Base-by-base conservation (phyloP, 805 yeast genomes). In the Crinitomyces ghanaensis region DNA sequence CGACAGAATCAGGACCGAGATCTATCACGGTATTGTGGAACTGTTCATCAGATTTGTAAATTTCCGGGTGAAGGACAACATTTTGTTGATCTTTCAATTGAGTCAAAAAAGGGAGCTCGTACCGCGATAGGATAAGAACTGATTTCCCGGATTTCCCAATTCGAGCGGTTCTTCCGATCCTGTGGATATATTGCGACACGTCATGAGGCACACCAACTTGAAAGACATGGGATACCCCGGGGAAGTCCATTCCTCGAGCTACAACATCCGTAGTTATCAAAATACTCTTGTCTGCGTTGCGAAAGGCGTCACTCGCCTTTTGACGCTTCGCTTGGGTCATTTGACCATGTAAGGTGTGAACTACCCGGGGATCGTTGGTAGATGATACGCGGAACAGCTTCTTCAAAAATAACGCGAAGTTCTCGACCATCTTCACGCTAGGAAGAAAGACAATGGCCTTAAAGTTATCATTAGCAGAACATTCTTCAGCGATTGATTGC, bases 171-270 rank as follows among this genome's bases (percentile, higher is more conserved):
- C 97, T 77, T 39, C 97, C 97, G 50, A 88, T 77, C 57, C 94
- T 77, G 60, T 88, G 97, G 38, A 85, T 74, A 53, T 86, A 85
- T 42, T 79, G 77, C n/a, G 86, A 72, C 16, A 74, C 58, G 37
- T 77, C 82, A 30, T 66, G 59, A 40, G 91, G 82, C n/a, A 76
- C 67, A 44, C 88, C 81, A 35, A 83, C 56, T 62, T 88, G 96
- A 46, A 80, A 62, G 33, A 88, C 96, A 51, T 83, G 82, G 17
- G 84, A 60, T 19, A 88, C 93, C 46, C 73, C 72, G 36, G 86
- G 91, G 68, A 88, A 82, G 62, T 88, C 96, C 78, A 88, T 76
- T 45, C 97, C 97, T 60, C 97, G 74, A 9, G 96, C 95, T 40
- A 86, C 93, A 38, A 88, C 96, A 58, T 85, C 94, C 5, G 95